phyloP scores from a whole-genome alignment of 352 stramenopile genomes.

The Elongisporangium senticosum region DNA sequence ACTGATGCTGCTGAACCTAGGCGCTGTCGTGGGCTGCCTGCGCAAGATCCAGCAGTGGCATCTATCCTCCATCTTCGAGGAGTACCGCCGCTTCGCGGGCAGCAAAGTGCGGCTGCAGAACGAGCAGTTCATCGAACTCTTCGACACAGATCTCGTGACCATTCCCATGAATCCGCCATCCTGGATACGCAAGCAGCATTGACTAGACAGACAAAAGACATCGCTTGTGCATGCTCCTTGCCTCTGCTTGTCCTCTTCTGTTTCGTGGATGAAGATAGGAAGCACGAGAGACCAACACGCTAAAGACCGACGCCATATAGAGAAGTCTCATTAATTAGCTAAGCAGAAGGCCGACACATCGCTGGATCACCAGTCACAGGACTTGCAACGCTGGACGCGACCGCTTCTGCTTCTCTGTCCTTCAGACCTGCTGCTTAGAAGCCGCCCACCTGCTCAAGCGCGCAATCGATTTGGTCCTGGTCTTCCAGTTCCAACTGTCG shows the following conservation, averaged over 20 bases:
- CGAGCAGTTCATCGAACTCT: constrained; percentile 94
- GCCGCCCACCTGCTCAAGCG: constrained; percentile 88
- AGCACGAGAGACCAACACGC: too few species aligned
- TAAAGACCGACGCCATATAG: not conserved
- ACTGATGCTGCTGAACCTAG: constrained; percentile 15
- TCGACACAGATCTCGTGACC: constrained; percentile 89
- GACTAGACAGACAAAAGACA: constrained; percentile 2
- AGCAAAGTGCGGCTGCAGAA: constrained; percentile 90
- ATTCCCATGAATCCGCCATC: constrained; percentile 70
- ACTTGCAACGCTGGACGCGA: not conserved
- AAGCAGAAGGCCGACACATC: not conserved
- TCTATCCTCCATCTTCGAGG: constrained; percentile 91
- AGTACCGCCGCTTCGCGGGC: constrained; percentile 88
- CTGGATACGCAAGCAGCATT: constrained; percentile 60
- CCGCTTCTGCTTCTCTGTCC: not conserved
- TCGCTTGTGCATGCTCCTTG: not conserved
- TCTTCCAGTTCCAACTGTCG: constrained; percentile 93
- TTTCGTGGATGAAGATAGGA: not conserved
- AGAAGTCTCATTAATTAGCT: not conserved
- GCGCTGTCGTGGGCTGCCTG: constrained; percentile 85
- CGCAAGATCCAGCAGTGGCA: constrained; percentile 92
- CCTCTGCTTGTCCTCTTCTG: not conserved
- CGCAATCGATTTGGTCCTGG: constrained; percentile 97
- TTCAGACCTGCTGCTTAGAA: constrained; percentile 22
- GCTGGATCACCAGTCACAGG: not conserved